Percentiles rank a stretch among this genome's conserved stretches.
Evolutionary conservation across 1,139 yeast genomes (phyloP).

Genomic region (Barnettozyma hawaiiensis): DNA sequence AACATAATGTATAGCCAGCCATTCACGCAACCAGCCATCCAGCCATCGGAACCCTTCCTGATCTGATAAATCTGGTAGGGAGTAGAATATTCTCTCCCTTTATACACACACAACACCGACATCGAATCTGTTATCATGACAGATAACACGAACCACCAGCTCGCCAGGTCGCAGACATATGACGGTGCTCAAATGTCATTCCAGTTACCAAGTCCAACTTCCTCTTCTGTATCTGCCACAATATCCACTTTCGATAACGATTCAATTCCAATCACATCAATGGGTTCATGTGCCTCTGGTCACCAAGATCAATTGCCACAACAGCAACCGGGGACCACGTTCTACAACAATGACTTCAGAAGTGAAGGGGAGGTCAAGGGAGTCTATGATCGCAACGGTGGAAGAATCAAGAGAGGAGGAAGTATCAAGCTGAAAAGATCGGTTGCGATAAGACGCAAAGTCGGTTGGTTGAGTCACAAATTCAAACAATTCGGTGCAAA

Average conservation of each 20-base stretch:
- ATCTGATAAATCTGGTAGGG: no score
- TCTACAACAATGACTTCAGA: background rate
- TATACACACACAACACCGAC: no score
- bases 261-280: constrained; percentile 5
- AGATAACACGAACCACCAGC: background rate
- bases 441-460: constrained; percentile 22
- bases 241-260: constrained; percentile 2
- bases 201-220: constrained; percentile 24
- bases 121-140: background rate
- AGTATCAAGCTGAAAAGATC: constrained; percentile 21
- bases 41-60: no score
- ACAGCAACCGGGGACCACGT: no score
- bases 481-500: constrained; percentile 14
- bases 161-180: constrained; percentile 22
- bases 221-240: constrained; percentile 8
- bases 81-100: no score
- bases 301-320: background rate
- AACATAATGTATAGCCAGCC: background rate
- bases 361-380: constrained; percentile 1
- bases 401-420: background rate
- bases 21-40: background rate
- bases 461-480: constrained; percentile 23
- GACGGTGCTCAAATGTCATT: constrained; percentile 25
- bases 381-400: background rate
- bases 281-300: background rate